Percentiles rank a stretch among this genome's conserved stretches.
phyloP scores from a whole-genome alignment of 208 protist species.

The Leishmania lainsoni region DNA sequence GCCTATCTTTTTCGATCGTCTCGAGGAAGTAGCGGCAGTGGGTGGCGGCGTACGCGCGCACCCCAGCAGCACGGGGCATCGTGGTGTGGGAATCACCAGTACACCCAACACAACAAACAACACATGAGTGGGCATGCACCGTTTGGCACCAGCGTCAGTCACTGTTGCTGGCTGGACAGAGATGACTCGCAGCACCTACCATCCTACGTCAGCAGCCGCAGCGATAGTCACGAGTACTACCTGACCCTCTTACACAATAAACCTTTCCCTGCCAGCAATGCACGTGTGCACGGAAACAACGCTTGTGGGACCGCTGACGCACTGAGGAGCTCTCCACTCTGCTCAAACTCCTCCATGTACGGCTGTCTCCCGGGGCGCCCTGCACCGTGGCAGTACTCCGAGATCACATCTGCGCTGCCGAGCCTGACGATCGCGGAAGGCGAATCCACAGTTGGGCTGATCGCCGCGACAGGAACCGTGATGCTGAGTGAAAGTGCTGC shows the following conservation, averaged over 20 bases:
- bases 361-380: background rate
- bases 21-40: background rate
- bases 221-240: background rate
- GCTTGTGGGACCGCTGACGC: background rate
- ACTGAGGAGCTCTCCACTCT: background rate
- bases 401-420: background rate
- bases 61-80: background rate
- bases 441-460: background rate
- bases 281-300: background rate
- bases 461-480: conserved; percentile 3
- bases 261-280: background rate
- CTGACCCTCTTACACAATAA: background rate
- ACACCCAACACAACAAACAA: background rate
- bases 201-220: background rate
- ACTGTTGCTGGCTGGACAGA: conserved; percentile 8
- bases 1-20: background rate
- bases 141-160: conserved; percentile 24
- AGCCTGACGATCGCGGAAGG: background rate
- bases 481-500: background rate
- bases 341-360: conserved; percentile 1
- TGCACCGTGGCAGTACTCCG: conserved; percentile 1
- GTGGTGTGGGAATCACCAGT: background rate
- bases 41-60: background rate
- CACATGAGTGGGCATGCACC: conserved; percentile 1
- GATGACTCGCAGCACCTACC: background rate